Percentiles rank a stretch among this genome's conserved stretches.
These are phyloP conservation scores for Sporothrix brunneoviolacea DNA, from an alignment of 2,329 filamentous ascomycete genomes.

Conservation along the genomic window DNA sequence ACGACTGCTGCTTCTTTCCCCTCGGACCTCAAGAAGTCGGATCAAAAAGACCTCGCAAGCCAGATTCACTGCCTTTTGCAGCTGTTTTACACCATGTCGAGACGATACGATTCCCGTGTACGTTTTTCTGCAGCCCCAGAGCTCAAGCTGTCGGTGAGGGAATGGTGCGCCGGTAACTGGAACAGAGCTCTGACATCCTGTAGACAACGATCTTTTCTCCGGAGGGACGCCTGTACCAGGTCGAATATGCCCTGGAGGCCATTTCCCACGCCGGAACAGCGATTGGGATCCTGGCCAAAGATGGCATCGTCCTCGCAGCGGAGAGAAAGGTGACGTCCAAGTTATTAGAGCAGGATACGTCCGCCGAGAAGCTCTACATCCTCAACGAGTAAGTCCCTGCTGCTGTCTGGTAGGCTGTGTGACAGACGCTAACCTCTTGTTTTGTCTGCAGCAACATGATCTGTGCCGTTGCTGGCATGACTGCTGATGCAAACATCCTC, in stretches of 20 bases:
- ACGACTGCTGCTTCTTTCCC: background rate
- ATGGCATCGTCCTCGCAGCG: constrained; percentile 95
- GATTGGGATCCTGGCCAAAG: constrained; percentile 91
- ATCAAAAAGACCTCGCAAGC: too few relatives aligned
- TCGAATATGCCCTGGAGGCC: constrained; percentile 97
- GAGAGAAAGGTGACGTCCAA: constrained; percentile 99
- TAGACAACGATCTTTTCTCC: constrained; percentile 99
- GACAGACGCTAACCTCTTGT: too few relatives aligned
- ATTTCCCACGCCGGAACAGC: constrained; percentile 98
- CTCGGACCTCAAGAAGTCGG: background rate
- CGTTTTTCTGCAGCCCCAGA: constrained; percentile 31
- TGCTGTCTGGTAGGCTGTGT: too few relatives aligned
- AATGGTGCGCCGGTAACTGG: too few relatives aligned
- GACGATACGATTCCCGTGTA: constrained; percentile 96
- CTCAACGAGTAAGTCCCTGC: too few relatives aligned
- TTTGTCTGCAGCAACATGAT: too few relatives aligned
- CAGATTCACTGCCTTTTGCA: background rate
- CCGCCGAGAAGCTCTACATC: constrained; percentile 99
- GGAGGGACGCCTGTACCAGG: constrained; percentile 96
- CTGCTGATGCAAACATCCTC: constrained; percentile 97
- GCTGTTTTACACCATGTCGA: constrained; percentile 60
- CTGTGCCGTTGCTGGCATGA: constrained; percentile 98
- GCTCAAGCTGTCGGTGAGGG: background rate
- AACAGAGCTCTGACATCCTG: background rate
- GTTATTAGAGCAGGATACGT: constrained; percentile 97